These are phyloP conservation scores for Wolfiporia cocos DNA, from an alignment of 1,284 basidiomycete genomes.

Conservation along the genomic window DNA sequence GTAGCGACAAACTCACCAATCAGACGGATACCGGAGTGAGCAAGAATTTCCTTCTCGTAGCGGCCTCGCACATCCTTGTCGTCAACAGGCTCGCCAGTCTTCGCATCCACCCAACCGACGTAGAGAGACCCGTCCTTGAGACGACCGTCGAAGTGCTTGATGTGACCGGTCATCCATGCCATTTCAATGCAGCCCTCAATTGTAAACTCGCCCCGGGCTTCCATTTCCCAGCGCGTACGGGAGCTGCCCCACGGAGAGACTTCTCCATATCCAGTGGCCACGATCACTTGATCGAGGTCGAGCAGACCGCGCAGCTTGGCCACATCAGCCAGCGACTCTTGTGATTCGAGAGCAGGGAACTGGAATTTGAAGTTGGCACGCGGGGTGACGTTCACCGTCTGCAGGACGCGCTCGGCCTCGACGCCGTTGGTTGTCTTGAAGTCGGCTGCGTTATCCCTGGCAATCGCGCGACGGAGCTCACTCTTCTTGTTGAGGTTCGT, in stretches of 20 bases:
- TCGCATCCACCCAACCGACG: conserved; percentile 97
- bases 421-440: conserved; percentile 90
- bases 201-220: conserved; percentile 88
- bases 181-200: conserved; percentile 98
- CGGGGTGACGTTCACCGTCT: conserved; percentile 90
- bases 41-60: conserved; percentile 93
- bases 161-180: conserved; percentile 99
- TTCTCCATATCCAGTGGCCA: conserved; percentile 93
- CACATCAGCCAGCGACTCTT: conserved; percentile 66
- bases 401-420: conserved; percentile 89
- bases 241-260: conserved; percentile 99
- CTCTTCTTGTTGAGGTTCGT: conserved; percentile 74
- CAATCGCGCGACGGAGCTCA: conserved; percentile 88
- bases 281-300: conserved; percentile 93
- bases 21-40: conserved; percentile 91
- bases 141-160: conserved; percentile 97
- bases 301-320: conserved; percentile 78
- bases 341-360: conserved; percentile 78
- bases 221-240: conserved; percentile 99
- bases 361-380: conserved; percentile 97
- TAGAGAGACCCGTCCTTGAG: conserved; percentile 89
- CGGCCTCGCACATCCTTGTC: conserved; percentile 94
- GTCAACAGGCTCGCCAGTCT: conserved; percentile 94
- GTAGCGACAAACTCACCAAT: conserved; percentile 58
- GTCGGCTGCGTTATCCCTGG: conserved; percentile 91